Evolutionary conservation across 2,329 filamentous ascomycete species (phyloP).

Genomic region (Epichloe uncinata): DNA sequence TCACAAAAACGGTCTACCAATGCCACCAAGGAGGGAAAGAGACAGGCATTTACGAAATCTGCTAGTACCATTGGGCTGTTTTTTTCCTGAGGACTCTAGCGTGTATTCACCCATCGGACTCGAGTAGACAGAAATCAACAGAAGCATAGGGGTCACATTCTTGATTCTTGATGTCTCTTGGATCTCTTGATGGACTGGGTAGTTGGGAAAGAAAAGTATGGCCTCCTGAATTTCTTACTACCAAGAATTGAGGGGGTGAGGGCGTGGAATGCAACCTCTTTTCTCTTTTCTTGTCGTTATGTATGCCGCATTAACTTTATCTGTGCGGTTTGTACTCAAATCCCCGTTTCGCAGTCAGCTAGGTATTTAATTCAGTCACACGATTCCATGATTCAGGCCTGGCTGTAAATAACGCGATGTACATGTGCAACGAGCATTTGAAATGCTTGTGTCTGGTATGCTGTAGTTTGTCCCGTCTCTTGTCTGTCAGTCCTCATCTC

Average conservation of each 20-base stretch:
- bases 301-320: conserved; percentile 22
- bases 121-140: background rate
- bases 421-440: too few species aligned
- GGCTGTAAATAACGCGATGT: background rate
- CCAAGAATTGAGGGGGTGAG: background rate
- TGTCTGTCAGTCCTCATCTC: too few species aligned
- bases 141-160: background rate
- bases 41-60: conserved; percentile 12
- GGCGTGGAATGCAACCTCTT: conserved; percentile 6
- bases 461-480: too few species aligned
- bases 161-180: background rate
- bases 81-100: background rate
- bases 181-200: conserved; percentile 2
- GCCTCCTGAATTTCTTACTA: background rate
- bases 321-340: conserved; percentile 18
- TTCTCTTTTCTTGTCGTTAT: conserved; percentile 17
- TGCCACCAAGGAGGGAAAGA: conserved; percentile 14
- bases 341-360: conserved; percentile 18
- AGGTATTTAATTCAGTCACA: conserved; percentile 23
- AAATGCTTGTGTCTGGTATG: too few species aligned
- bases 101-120: background rate
- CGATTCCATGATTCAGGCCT: background rate
- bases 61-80: conserved; percentile 6
- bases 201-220: conserved; percentile 1
- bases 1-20: conserved; percentile 13